Evolutionary conservation across 164 flowering plant species (phyloP).

Genomic region (Aristolochia contorta): DNA sequence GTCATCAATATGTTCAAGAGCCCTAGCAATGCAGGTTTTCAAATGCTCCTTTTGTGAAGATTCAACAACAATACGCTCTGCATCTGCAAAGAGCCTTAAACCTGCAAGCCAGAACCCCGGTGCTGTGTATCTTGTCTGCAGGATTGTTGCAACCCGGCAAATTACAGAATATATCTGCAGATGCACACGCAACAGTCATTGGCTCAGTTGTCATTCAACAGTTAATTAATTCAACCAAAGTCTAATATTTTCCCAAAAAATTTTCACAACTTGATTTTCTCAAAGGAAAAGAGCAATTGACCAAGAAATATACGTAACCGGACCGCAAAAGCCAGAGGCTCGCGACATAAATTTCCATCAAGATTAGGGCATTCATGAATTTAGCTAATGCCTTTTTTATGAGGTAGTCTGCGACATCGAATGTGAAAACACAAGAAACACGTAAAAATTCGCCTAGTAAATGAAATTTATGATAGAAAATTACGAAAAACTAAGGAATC

Average conservation of each 20-base stretch:
- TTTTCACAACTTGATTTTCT: no score
- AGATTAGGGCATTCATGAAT: background rate
- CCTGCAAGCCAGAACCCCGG: slow-evolving; percentile 78
- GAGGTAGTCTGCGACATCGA: background rate
- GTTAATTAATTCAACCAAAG: background rate
- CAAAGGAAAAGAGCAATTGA: no score
- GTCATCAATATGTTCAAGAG: slow-evolving; percentile 48
- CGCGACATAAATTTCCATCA: no score
- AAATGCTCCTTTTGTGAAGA: slow-evolving; percentile 54
- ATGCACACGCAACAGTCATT: background rate
- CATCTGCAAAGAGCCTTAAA: slow-evolving; percentile 48
- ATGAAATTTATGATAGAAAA: background rate
- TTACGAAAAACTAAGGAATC: background rate
- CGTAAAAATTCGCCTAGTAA: background rate
- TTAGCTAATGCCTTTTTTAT: background rate
- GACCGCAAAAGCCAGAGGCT: no score
- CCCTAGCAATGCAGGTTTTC: slow-evolving; percentile 47
- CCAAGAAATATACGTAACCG: no score
- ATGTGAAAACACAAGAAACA: background rate
- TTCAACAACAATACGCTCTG: slow-evolving; percentile 33
- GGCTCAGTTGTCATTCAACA: background rate
- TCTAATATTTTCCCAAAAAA: background rate
- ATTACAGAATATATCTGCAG: slow-evolving; percentile 68
- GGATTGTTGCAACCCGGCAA: slow-evolving; percentile 66
- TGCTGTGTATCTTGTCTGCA: slow-evolving; percentile 61